phyloP scores from a whole-genome alignment of 306 rosid species.

The Ceratonia siliqua region DNA sequence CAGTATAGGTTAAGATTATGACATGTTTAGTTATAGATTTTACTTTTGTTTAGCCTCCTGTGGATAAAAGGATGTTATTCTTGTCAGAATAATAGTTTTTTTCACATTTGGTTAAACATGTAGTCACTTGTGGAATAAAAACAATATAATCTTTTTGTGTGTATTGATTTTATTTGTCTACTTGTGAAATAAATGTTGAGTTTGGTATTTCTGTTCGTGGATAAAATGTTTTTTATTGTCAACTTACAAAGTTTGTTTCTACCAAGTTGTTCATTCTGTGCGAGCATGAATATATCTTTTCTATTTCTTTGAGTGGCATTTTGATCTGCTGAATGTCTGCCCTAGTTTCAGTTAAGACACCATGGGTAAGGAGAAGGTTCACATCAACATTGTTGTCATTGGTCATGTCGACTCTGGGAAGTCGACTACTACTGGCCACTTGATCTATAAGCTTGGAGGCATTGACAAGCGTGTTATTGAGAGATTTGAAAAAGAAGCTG shows the following conservation, averaged over 20 bases:
- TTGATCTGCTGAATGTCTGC: neutral
- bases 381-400: constrained; percentile 39
- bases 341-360: neutral
- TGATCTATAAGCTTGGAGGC: constrained; percentile 42
- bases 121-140: neutral
- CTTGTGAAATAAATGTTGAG: neutral
- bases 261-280: neutral
- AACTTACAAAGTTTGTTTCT: neutral
- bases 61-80: neutral
- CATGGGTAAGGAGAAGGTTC: constrained; percentile 39
- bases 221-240: neutral
- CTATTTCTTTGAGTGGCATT: neutral
- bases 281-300: neutral
- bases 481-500: constrained; percentile 42
- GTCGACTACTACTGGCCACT: constrained; percentile 38
- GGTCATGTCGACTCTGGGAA: constrained; percentile 42
- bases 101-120: neutral
- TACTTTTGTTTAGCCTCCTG: neutral
- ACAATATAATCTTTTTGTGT: neutral
- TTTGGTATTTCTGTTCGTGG: neutral
- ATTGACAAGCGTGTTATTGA: constrained; percentile 41
- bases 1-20: neutral
- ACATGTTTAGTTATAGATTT: neutral
- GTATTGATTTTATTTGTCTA: neutral
- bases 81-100: neutral